phyloP scores from a whole-genome alignment of 2,329 filamentous ascomycete species.

The Sporothrix dimorphospora region DNA sequence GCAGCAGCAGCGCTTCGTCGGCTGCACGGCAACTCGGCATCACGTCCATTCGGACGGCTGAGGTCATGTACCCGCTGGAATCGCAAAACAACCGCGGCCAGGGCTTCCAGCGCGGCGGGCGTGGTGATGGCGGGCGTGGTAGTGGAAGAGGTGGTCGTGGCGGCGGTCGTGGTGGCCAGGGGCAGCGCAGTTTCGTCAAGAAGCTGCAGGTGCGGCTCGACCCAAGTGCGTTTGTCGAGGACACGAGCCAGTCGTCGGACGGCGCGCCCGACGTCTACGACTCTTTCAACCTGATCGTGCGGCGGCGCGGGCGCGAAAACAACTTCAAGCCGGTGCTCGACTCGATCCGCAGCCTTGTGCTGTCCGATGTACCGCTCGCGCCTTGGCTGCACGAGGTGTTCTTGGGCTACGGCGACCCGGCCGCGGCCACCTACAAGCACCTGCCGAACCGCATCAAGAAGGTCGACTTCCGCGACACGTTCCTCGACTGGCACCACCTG shows the following conservation, averaged over 20 bases:
- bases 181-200: conserved; percentile 58
- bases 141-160: conserved; percentile 51
- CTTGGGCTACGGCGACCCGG: conserved; percentile 92
- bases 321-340: conserved; percentile 95
- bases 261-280: conserved; percentile 82
- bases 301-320: conserved; percentile 85
- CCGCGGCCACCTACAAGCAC: conserved; percentile 82
- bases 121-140: background rate
- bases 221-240: conserved; percentile 72
- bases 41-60: conserved; percentile 74
- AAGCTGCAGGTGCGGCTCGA: conserved; percentile 83
- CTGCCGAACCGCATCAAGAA: conserved; percentile 75
- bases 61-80: conserved; percentile 83
- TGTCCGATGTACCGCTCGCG: conserved; percentile 83
- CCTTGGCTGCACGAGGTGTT: conserved; percentile 97
- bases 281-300: conserved; percentile 80
- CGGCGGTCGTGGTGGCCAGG: conserved; percentile 53
- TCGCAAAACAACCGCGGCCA: conserved; percentile 75
- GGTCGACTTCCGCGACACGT: conserved; percentile 91
- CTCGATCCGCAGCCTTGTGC: conserved; percentile 82
- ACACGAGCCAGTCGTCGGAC: conserved; percentile 66
- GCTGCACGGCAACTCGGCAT: conserved; percentile 68
- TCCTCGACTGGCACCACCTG: conserved; percentile 93
- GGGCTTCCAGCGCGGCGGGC: conserved; percentile 10
- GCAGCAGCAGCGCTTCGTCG: conserved; percentile 44